Evolutionary conservation across 75 land plant species (phyloP), one percentile per base, ranked within the genome.

Genomic region (Picea sitchensis): DNA sequence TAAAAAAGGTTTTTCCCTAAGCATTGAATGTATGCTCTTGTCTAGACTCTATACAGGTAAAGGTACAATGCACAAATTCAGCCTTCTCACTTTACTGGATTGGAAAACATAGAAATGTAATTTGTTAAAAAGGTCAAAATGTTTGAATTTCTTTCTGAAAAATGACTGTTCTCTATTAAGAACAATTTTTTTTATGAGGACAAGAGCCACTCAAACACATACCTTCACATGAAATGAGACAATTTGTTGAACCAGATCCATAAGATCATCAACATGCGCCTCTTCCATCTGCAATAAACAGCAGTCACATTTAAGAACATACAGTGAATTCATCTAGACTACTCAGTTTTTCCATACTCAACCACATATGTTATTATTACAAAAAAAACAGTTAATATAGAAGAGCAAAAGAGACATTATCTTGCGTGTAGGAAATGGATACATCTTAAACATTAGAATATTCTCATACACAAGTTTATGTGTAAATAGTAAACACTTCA

Each of bases 201-300:
- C 5, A 41, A 51, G 56, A 11, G 56, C 12, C 11, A 51, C 56
- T 51, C 56, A 23, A 60, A 78, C 61, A 3, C 71, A 34, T 81
- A 97, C 99, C 96, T 97, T 91, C 89, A 98, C 92, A 86, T 98
- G 99, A 76, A 98, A 98, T 30, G 96, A 90, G 83, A 95, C 96
- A 82, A 98, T 98, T 77, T 98, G 94, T 65, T 90, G 90, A 9
- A 98, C 99, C 58, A 98, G 87, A 56, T 92, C 99, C 99, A 98
- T 95, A 13, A 98, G 85, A 83, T 88, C 96, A 84, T 95, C 94
- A 20, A 93, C 77, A 31, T 89, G 83, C 36, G 85, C 83, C 26
- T 95, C 94, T 15, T 92, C 99, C 77, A 71, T 69, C 94, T 95
- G 94, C 64, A 20, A n/a, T 36, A 41, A 78, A 41, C 77, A 78